A percentile compares a stretch with the other conserved stretches of the same genome.
These are phyloP conservation scores for Phytophthora tubulina DNA, from an alignment of 352 stramenopile species.

Conservation along the genomic window DNA sequence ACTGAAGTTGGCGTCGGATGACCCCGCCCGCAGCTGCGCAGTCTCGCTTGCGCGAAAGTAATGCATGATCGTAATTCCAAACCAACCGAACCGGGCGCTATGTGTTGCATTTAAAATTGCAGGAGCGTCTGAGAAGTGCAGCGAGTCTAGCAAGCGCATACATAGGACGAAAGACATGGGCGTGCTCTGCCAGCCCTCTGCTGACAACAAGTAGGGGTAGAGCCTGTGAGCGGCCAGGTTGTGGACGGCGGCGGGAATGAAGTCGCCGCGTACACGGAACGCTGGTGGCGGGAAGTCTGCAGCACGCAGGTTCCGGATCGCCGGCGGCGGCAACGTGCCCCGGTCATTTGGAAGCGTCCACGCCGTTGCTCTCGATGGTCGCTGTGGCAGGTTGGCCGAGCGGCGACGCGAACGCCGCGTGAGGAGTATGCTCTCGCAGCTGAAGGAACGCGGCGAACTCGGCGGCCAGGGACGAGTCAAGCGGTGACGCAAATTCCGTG, in stretches of 20 bases:
- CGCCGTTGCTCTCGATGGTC: too few relatives aligned
- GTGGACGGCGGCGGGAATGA: neutral
- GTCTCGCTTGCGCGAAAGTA: neutral
- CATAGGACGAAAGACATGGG: neutral
- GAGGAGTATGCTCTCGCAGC: too few relatives aligned
- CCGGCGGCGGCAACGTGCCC: neutral
- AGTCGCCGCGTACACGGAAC: neutral
- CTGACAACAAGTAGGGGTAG: neutral
- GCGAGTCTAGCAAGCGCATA: neutral
- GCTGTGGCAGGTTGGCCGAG: too few relatives aligned
- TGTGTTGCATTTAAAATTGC: neutral
- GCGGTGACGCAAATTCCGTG: too few relatives aligned
- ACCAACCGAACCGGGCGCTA: neutral
- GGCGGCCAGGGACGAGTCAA: too few relatives aligned
- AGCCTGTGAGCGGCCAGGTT: neutral
- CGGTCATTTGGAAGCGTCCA: neutral
- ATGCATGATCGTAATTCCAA: neutral
- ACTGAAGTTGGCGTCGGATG: neutral
- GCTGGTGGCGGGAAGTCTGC: neutral
- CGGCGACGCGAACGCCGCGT: too few relatives aligned
- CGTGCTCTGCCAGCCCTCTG: neutral
- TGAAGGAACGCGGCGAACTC: too few relatives aligned
- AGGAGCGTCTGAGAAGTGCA: neutral
- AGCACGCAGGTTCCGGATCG: neutral
- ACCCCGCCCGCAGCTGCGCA: neutral